These are phyloP conservation scores for Nicotiana noctiflora DNA, from an alignment of 257 asterid species.

Conservation along the genomic window DNA sequence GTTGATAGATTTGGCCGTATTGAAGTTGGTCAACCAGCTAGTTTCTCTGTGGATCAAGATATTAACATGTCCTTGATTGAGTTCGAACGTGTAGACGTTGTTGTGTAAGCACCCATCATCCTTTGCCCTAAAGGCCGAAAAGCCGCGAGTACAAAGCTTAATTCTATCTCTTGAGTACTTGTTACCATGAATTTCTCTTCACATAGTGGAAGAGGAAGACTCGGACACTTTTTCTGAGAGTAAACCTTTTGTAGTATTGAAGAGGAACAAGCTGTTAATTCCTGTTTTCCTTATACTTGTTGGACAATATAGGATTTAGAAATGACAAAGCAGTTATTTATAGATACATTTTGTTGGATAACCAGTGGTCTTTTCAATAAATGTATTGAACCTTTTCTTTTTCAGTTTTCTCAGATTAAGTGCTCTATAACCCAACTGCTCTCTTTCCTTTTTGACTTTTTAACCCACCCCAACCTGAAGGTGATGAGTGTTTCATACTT, in stretches of 20 bases:
- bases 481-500: neutral
- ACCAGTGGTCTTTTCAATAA: neutral
- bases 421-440: neutral
- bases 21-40: constrained; percentile 46
- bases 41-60: constrained; percentile 47
- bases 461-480: neutral
- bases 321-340: neutral
- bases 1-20: constrained; percentile 63
- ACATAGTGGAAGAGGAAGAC: neutral
- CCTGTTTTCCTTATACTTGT: neutral
- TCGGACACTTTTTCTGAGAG: neutral
- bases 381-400: neutral
- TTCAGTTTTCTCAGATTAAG: neutral
- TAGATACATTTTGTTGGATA: neutral
- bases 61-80: constrained; percentile 68
- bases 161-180: neutral
- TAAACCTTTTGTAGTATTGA: neutral
- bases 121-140: neutral
- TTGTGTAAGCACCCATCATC: constrained; percentile 28
- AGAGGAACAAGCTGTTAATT: neutral
- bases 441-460: neutral
- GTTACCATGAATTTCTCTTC: neutral
- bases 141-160: neutral
- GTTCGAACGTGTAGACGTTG: constrained; percentile 64
- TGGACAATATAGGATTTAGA: neutral